Conservation (phyloP, 108 stramenopile genomes). For the Skeletonema costatum region DNA sequence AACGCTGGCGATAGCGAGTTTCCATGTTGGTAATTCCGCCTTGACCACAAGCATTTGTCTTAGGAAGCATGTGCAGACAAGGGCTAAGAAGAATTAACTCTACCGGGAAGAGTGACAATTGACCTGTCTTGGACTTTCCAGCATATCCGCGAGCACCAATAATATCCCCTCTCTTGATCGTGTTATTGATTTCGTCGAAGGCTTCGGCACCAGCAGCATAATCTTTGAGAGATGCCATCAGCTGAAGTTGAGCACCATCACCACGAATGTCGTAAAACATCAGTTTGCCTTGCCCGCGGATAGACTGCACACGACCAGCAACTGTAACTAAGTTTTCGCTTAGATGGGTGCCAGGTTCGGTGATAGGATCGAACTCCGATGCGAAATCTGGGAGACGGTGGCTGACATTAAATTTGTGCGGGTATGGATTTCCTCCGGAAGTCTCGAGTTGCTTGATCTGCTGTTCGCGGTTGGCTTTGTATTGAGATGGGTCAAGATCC, state of each 20-base stretch:
- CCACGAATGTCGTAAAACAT: conserved; percentile 96
- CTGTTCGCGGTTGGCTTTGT: conserved; percentile 90
- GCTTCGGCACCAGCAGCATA: conserved; percentile 88
- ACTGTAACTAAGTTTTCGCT: conserved; percentile 79
- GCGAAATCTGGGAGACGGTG: conserved; percentile 91
- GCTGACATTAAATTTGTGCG: conserved; percentile 97
- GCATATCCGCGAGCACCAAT: conserved; percentile 92
- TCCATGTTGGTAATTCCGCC: conserved; percentile 96
- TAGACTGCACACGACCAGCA: conserved; percentile 93
- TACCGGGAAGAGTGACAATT: conserved; percentile 95
- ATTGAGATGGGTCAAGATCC: conserved; percentile 93
- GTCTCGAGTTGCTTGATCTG: conserved; percentile 81
- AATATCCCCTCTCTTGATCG: conserved; percentile 94
- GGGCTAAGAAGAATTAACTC: conserved; percentile 90
- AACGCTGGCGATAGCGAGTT: conserved; percentile 96
- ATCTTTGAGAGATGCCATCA: conserved; percentile 90
- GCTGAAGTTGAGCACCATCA: conserved; percentile 95
- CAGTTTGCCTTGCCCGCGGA: conserved; percentile 97
- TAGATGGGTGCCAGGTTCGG: conserved; percentile 69
- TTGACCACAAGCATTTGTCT: conserved; percentile 73
- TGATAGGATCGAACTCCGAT: conserved; percentile 71
- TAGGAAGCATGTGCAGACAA: conserved; percentile 99
- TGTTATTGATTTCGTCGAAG: conserved; percentile 82
- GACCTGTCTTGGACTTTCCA: conserved; percentile 96
- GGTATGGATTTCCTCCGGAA: conserved; percentile 93